phyloP scores from a whole-genome alignment of 257 asterid species.

The Hygrophila difformis region DNA sequence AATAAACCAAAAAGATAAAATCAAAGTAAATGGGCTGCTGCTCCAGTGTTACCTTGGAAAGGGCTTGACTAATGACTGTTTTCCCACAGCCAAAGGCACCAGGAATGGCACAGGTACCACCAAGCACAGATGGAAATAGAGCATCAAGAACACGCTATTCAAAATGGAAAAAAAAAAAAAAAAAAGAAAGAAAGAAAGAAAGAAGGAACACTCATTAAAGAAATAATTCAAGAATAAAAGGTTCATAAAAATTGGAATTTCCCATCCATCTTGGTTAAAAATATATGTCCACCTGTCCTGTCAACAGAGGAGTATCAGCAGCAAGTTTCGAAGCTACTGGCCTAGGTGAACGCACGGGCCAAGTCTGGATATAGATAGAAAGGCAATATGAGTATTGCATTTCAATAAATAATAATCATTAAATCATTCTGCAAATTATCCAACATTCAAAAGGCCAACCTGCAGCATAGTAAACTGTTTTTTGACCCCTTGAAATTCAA shows the following conservation, averaged over 20 bases:
- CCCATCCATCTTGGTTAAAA: too few species aligned
- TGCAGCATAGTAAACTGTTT: slow-evolving; percentile 92
- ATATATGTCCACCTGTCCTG: slow-evolving; percentile 98
- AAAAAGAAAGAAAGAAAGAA: slow-evolving; percentile 21
- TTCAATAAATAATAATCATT: slow-evolving; percentile 5
- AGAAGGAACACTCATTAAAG: slow-evolving; percentile 10
- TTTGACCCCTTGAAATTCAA: slow-evolving; percentile 95
- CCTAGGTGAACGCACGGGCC: slow-evolving; percentile 98
- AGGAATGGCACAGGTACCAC: slow-evolving; percentile 99
- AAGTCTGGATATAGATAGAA: slow-evolving; percentile 41
- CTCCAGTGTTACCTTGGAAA: slow-evolving; percentile 63
- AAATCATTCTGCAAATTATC: slow-evolving; percentile 7
- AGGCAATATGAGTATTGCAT: slow-evolving; percentile 15
- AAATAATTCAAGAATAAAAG: neutral
- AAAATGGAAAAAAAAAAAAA: slow-evolving; percentile 24
- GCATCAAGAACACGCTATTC: slow-evolving; percentile 99
- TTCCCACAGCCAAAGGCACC: slow-evolving; percentile 99
- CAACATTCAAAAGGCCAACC: slow-evolving; percentile 29
- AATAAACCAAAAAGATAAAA: neutral
- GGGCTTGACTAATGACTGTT: slow-evolving; percentile 98
- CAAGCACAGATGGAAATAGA: slow-evolving; percentile 96
- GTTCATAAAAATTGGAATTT: neutral
- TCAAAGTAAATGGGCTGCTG: slow-evolving; percentile 5
- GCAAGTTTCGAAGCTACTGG: slow-evolving; percentile 94
- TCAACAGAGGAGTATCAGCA: slow-evolving; percentile 97